phyloP scores from a whole-genome alignment of 2,329 filamentous ascomycete genomes.

The Pseudocercospora fijiensis region DNA sequence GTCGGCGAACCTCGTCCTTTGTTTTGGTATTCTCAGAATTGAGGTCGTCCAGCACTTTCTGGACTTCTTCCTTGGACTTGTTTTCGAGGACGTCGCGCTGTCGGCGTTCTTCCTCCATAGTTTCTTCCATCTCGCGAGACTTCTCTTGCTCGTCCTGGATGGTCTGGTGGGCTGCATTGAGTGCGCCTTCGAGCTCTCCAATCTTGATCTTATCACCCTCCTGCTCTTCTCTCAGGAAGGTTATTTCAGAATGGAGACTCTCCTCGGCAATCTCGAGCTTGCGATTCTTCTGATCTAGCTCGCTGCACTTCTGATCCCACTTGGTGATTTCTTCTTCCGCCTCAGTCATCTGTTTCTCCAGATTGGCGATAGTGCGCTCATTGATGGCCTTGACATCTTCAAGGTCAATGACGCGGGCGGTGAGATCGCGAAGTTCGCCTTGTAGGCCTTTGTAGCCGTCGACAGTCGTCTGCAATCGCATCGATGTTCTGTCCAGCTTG shows the following conservation, averaged over 20 bases:
- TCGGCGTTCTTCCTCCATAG: constrained; percentile 75
- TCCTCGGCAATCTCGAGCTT: constrained; percentile 88
- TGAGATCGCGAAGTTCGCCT: constrained; percentile 88
- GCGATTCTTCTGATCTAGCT: constrained; percentile 84
- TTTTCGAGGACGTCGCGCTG: constrained; percentile 84
- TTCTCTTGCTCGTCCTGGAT: constrained; percentile 83
- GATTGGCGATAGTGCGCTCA: constrained; percentile 71
- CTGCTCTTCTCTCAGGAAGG: constrained; percentile 93
- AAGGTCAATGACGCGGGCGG: constrained; percentile 77
- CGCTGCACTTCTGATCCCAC: constrained; percentile 77
- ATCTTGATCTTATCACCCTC: constrained; percentile 98
- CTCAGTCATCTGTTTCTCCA: constrained; percentile 79
- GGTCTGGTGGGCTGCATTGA: constrained; percentile 74
- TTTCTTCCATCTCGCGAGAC: constrained; percentile 53
- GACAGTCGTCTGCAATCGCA: constrained; percentile 68
- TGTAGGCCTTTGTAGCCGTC: constrained; percentile 92
- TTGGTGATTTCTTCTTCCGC: constrained; percentile 84
- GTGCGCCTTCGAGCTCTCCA: constrained; percentile 80
- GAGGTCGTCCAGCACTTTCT: constrained; percentile 88
- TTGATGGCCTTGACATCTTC: constrained; percentile 87
- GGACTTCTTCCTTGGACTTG: constrained; percentile 91
- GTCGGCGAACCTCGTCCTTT: constrained; percentile 79
- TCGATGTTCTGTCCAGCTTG: constrained; percentile 57
- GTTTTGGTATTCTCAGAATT: constrained; percentile 77
- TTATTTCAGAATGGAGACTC: constrained; percentile 87